Base-by-base conservation (phyloP, 2,329 filamentous ascomycete species). In the Stemphylium lycopersici region DNA sequence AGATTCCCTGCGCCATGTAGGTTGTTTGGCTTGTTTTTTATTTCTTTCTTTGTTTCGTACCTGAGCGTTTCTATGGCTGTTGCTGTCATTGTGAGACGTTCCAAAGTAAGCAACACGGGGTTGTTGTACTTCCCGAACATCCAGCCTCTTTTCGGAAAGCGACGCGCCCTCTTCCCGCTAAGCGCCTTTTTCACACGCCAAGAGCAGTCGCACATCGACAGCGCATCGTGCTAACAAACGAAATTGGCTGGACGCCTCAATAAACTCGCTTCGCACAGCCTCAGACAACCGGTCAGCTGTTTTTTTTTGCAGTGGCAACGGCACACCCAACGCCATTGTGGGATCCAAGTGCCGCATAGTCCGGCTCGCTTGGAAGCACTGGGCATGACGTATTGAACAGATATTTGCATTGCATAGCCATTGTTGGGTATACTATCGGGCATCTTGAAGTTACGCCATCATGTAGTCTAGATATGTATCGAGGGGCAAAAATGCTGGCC, bases 201-300 rank as follows among this genome's bases (percentile, higher is more conserved):
- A 43, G 39, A 18, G 20, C 29, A 12, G 33, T 39, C 46, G n/a
- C 33, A n/a, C 20, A 34, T 22, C 29, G 33, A 31, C 40, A 26
- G 20, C 34, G 42, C 49, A 47, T 31, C 13, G 26, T 32, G 32
- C 10, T 24, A 20, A 33, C 26, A 34, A 37, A 40, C 20, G 37
- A 36, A 38, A 45, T 22, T 39, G 39, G 41, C 47, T 51, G 41
- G 41, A 55, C 41, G 47, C 47, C 46, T 24, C 52, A 46, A 15
- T 38, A 18, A 26, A 8, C 13, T 12, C 20, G 22, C 8, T 39
- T 20, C 31, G 26, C 39, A 44, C 46, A 54, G 39, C 40, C 16
- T 39, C 51, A 54, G 26, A 31, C 8, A 26, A 45, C 10, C 20
- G 40, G 26, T n/a, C 13, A 39, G 52, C 31, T 24, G 31, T 24